Percentiles rank a stretch among this genome's conserved stretches.
phyloP scores from a whole-genome alignment of 345 rosid genomes.

The Eucalyptus sp. region DNA sequence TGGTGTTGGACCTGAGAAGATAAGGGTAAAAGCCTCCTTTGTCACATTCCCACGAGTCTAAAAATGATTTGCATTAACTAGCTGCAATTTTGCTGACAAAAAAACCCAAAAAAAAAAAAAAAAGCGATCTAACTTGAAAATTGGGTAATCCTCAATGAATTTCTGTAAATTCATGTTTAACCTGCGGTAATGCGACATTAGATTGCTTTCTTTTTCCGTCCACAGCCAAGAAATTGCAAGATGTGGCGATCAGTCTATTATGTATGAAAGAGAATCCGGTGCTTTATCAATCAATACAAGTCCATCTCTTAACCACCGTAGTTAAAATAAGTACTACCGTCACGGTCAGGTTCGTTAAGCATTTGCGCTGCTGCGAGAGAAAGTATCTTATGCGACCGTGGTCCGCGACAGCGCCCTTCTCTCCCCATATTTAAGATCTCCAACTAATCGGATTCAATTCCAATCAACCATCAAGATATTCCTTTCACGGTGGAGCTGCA shows the following conservation, averaged over 20 bases:
- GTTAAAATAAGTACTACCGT: neutral
- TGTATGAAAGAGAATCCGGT: neutral
- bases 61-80: neutral
- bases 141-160: neutral
- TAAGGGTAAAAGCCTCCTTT: neutral
- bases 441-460: neutral
- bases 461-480: neutral
- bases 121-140: neutral
- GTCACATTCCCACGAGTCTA: neutral
- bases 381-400: neutral
- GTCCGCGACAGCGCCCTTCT: neutral
- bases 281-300: neutral
- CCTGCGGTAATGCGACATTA: neutral
- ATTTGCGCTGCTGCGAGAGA: neutral
- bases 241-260: fast-evolving
- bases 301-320: neutral
- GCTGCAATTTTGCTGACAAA: neutral
- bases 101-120: neutral
- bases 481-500: neutral
- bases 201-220: neutral
- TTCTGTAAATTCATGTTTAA: neutral
- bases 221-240: neutral
- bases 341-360: neutral
- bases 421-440: neutral
- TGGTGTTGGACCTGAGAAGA: neutral